Evolutionary conservation across 176 grass and related monocot genomes (phyloP).

Genomic region (Oryza punctata): DNA sequence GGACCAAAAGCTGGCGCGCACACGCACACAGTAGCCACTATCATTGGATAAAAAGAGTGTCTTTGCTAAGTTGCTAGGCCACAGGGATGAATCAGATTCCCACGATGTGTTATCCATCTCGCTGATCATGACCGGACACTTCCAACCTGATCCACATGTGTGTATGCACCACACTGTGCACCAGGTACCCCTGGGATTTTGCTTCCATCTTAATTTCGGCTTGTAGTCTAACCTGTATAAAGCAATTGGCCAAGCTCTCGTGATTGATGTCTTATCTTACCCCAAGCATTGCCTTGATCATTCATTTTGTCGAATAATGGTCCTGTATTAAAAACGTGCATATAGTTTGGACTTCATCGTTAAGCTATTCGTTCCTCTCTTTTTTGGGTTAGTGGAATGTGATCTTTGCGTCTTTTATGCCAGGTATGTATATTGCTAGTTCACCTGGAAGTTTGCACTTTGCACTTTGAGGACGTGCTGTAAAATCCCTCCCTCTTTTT

Average conservation of each 20-base stretch:
- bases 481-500: background rate
- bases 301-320: background rate
- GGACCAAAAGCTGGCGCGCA: slow-evolving; percentile 47
- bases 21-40: slow-evolving; percentile 50
- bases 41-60: slow-evolving; percentile 56
- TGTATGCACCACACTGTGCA: background rate
- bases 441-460: background rate
- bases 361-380: background rate
- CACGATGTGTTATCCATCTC: slow-evolving; percentile 48
- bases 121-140: slow-evolving; percentile 30
- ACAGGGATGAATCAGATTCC: slow-evolving; percentile 60
- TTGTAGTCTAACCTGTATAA: background rate
- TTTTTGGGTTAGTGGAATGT: background rate
- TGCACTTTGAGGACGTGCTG: background rate
- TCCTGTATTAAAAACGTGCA: background rate
- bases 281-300: background rate
- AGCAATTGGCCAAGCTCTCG: background rate
- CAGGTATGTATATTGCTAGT: background rate
- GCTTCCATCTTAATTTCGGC: background rate
- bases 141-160: slow-evolving; percentile 38
- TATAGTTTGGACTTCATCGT: background rate
- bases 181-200: background rate
- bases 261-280: background rate
- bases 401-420: background rate
- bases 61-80: slow-evolving; percentile 17